Base-by-base conservation (phyloP, 2,329 filamentous ascomycete genomes). In the Pleoardoris graminearum region DNA sequence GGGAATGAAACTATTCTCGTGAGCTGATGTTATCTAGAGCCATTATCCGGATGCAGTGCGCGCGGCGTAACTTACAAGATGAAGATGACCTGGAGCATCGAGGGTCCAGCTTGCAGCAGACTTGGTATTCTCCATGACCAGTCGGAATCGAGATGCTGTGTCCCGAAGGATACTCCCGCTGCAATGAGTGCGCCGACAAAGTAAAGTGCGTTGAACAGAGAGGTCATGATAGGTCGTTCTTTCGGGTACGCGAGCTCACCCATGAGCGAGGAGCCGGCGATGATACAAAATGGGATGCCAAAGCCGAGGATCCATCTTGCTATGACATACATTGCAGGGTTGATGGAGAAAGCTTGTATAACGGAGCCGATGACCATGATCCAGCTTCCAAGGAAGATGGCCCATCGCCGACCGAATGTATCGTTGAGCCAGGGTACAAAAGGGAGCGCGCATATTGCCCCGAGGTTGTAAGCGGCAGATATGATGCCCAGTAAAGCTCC, bases 171-270 rank as follows among this genome's bases (percentile, higher is more conserved):
- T 42, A 86, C 79, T 67, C 82, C 82, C 4, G 82, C 82, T 12
- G 85, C 83, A 39, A 85, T 48, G 17, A 78, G 67, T 21, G 74
- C 70, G 19, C 82, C 84, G 48, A 84, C 67, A 66, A 87, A 86
- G 83, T 84, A 88, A 43, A 87, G 70, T 53, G 83, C 86, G 70
- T 87, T 87, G 72, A 87, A 87, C 44, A 87, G 78, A 12, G 85
- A 79, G 0, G 84, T 87, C 51, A 87, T 79, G 7, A 81, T 81
- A 3, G 81, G 84, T 61, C 85, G 83, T 69, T 88, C 85, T 64
- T 87, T 85, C 8, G 85, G 85, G 62, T 88, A 85, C 65, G 81
- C 83, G 54, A 88, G 81, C 73, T 88, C 85, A 5, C 82, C 83
- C 21, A 87, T 78, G 11, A 87, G 76, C 43, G 87, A 77, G 1